Percentiles rank a stretch among this genome's conserved stretches.
Conservation (phyloP, 2,329 filamentous ascomycete species). For the Mycocentrospora acerina region DNA sequence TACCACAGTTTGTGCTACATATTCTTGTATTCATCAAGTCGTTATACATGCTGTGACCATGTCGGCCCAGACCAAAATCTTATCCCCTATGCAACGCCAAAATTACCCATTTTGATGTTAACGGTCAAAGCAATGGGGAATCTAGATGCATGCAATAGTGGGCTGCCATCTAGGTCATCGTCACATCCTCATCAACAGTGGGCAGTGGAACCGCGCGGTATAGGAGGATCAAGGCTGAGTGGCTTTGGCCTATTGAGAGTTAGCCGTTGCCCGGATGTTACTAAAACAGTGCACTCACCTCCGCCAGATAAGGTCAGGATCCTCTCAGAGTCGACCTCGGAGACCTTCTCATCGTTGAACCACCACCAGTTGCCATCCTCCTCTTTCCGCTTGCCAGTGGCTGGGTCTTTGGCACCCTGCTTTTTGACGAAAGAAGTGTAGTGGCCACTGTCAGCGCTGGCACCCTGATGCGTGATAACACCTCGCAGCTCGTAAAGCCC, state of each 20-base stretch:
- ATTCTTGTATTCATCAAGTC: slow-evolving; percentile 20
- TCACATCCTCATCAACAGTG: slow-evolving; percentile 51
- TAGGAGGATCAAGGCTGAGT: slow-evolving; percentile 78
- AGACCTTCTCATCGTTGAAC: slow-evolving; percentile 99
- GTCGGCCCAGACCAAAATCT: slow-evolving; percentile 16
- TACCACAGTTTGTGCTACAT: slow-evolving; percentile 7
- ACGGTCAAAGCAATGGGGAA: slow-evolving; percentile 8
- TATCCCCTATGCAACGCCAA: slow-evolving; percentile 35
- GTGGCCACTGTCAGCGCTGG: slow-evolving; percentile 94
- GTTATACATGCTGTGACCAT: slow-evolving; percentile 15
- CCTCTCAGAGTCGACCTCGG: slow-evolving; percentile 87
- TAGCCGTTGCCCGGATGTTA: slow-evolving; percentile 9
- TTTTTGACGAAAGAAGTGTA: slow-evolving; percentile 99
- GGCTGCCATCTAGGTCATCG: slow-evolving; percentile 26
- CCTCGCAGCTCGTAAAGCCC: slow-evolving; percentile 93
- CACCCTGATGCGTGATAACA: slow-evolving; percentile 94
- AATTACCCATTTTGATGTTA: slow-evolving; percentile 16
- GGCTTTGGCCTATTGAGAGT: slow-evolving; percentile 61
- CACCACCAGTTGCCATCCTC: slow-evolving; percentile 99
- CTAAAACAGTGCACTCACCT: slow-evolving; percentile 53
- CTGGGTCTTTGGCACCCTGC: slow-evolving; percentile 68
- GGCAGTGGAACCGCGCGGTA: slow-evolving; percentile 75
- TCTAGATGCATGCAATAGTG: slow-evolving; percentile 10
- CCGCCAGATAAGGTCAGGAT: slow-evolving; percentile 88
- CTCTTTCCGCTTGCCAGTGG: slow-evolving; percentile 73